Evolutionary conservation across 148 eudicot genomes (phyloP), one percentile per base, ranked within the genome.

Genomic region (Pharnaceum exiguum): DNA sequence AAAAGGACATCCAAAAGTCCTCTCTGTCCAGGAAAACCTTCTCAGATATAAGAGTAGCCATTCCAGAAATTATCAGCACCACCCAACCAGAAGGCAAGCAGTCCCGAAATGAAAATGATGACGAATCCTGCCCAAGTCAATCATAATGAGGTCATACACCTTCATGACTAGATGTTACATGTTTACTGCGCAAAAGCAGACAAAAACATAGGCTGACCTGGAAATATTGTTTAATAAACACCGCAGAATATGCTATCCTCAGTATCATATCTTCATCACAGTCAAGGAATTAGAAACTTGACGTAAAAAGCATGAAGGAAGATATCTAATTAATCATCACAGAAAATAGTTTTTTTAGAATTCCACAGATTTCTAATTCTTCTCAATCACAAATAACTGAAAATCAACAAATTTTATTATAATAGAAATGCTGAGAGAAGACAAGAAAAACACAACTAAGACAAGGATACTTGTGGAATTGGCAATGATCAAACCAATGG

Each of bases 391-490:
- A n/a, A n/a, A n/a, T n/a, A n/a, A n/a, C n/a, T n/a, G n/a, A n/a
- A n/a, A n/a, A 17, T 30, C 1, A 19, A 31, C 9, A n/a, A 30
- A n/a, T n/a, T n/a, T n/a, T n/a, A n/a, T 9, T 7, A 4, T 21
- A 42, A 17, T 4, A 10, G 28, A 53, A 26, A 10, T 5, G 45
- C 37, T 16, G 15, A 17, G 36, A 7, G 53, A 38, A 7, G 53
- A 25, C 27, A 10, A 10, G 10, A 29, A 23, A 22, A n/a, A 42
- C 27, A 19, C 7, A 47, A 48, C 22, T 46, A 26, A 51, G 21
- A 32, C 48, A 78, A 94, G 96, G 99, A 94, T 94, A 94, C 99
- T 94, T 71, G 85, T 70, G 30, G 87, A 82, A 74, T 94, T 94
- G 31, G 99, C 99, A 55, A 82, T 46, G 28, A 94, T 89, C 56